A percentile compares a stretch with the other conserved stretches of the same genome.
Evolutionary conservation across 768 basidiomycete species (phyloP).

Genomic region (Hericium coralloides): DNA sequence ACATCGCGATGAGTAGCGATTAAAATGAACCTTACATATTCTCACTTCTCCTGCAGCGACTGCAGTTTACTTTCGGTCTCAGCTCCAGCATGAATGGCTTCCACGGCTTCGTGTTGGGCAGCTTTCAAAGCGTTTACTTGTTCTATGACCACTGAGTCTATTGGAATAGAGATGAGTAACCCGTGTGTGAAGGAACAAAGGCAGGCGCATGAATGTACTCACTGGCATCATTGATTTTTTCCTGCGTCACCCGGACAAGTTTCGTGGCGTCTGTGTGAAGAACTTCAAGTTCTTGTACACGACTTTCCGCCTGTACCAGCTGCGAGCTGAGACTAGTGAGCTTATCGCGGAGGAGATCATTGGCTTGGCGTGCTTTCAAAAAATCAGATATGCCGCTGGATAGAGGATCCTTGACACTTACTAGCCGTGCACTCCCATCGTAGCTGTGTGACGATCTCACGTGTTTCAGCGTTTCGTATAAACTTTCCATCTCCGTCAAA

Average conservation of each 20-base stretch:
- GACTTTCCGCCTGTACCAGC: slow-evolving; percentile 9
- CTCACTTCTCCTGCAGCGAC: background rate
- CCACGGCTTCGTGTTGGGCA: background rate
- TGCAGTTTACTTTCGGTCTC: background rate
- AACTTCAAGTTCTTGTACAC: slow-evolving; percentile 4
- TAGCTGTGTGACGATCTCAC: slow-evolving; percentile 6
- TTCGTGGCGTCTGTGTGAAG: slow-evolving; percentile 4
- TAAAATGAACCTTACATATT: background rate
- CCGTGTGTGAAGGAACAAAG: no score
- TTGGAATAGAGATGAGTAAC: background rate
- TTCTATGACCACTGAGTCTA: background rate
- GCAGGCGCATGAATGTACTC: background rate
- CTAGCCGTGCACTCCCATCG: slow-evolving; percentile 7
- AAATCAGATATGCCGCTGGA: background rate
- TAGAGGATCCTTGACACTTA: background rate
- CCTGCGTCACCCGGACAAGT: slow-evolving; percentile 2
- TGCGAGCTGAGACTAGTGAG: slow-evolving; percentile 14
- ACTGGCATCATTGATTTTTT: slow-evolving; percentile 11
- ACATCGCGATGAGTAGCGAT: background rate
- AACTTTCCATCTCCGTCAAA: slow-evolving; percentile 4
- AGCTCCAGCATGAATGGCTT: background rate
- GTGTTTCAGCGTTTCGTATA: slow-evolving; percentile 4
- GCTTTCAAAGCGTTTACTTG: background rate
- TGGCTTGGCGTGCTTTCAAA: slow-evolving; percentile 11
- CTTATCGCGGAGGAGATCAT: slow-evolving; percentile 14